Conservation (phyloP, 768 basidiomycete genomes). For the Asterophora lycoperdoides region DNA sequence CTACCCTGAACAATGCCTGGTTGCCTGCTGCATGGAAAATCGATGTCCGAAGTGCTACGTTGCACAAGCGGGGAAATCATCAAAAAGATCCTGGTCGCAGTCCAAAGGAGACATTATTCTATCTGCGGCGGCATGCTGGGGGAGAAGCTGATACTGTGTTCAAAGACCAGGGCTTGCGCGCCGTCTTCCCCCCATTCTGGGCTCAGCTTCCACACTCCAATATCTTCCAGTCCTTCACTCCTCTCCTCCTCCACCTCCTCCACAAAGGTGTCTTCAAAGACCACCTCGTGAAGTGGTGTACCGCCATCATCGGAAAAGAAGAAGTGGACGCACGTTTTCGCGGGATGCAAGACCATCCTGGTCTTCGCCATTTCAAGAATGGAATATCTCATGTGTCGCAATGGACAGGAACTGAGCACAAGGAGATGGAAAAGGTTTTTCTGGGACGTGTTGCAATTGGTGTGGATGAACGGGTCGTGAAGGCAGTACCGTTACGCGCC, state of each 20-base stretch:
- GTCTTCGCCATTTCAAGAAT: slow-evolving; percentile 36
- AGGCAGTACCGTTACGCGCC: slow-evolving; percentile 18
- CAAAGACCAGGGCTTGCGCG: slow-evolving; percentile 12
- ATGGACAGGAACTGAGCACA: slow-evolving; percentile 41
- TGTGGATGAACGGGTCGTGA: slow-evolving; percentile 15
- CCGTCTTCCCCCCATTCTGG: slow-evolving; percentile 35
- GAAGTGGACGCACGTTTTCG: slow-evolving; percentile 33
- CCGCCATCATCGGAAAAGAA: slow-evolving; percentile 11
- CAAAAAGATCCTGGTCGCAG: background rate
- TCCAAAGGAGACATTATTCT: background rate
- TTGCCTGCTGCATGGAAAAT: slow-evolving; percentile 21
- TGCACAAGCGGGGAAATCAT: slow-evolving; percentile 15
- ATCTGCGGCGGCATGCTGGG: background rate
- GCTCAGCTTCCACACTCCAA: slow-evolving; percentile 27
- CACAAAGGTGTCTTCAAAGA: slow-evolving; percentile 46
- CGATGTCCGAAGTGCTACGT: slow-evolving; percentile 26
- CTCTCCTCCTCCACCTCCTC: slow-evolving; percentile 42
- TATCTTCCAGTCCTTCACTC: slow-evolving; percentile 35
- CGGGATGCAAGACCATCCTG: slow-evolving; percentile 24
- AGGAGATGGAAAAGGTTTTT: slow-evolving; percentile 34
- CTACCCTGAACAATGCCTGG: slow-evolving; percentile 34
- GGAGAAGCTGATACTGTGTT: slow-evolving; percentile 6
- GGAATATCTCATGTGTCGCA: slow-evolving; percentile 38
- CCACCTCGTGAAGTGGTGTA: slow-evolving; percentile 35
- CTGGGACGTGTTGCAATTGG: slow-evolving; percentile 27